These are phyloP conservation scores for Suhomyces bribrorum DNA, from an alignment of 1,139 yeast genomes.

Conservation along the genomic window DNA sequence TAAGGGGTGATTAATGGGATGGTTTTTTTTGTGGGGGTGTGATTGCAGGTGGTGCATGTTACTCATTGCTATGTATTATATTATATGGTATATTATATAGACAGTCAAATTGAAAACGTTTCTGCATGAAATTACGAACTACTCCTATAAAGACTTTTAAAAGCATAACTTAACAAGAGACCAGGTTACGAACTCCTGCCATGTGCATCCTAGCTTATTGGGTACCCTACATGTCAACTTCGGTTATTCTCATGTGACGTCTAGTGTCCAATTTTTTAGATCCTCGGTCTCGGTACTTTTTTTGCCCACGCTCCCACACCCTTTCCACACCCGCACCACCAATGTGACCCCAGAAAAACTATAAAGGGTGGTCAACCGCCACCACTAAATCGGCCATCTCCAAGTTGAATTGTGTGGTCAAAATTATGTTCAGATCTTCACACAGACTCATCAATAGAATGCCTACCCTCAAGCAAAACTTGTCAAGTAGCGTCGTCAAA, in stretches of 20 bases:
- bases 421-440: constrained; percentile 12
- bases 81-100: too few species aligned
- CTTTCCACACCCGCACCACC: constrained; percentile 3
- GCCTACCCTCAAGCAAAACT: constrained; percentile 17
- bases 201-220: neutral
- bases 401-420: neutral
- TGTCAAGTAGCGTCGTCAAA: constrained; percentile 42
- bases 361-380: constrained; percentile 1
- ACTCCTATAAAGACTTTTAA: too few species aligned
- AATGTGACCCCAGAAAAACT: constrained; percentile 1
- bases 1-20: too few species aligned
- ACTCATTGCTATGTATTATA: too few species aligned
- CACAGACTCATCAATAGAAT: constrained; percentile 11
- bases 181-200: too few species aligned
- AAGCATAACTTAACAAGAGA: too few species aligned
- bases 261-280: neutral
- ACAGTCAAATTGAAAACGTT: too few species aligned
- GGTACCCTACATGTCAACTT: neutral
- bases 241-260: neutral
- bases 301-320: too few species aligned
- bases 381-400: neutral
- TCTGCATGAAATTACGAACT: too few species aligned
- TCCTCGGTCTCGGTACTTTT: neutral
- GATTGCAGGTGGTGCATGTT: too few species aligned
- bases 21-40: too few species aligned